Percentiles rank a stretch among this genome's conserved stretches.
phyloP scores from a whole-genome alignment of 164 flowering plant species.

The Chimonanthus praecox region DNA sequence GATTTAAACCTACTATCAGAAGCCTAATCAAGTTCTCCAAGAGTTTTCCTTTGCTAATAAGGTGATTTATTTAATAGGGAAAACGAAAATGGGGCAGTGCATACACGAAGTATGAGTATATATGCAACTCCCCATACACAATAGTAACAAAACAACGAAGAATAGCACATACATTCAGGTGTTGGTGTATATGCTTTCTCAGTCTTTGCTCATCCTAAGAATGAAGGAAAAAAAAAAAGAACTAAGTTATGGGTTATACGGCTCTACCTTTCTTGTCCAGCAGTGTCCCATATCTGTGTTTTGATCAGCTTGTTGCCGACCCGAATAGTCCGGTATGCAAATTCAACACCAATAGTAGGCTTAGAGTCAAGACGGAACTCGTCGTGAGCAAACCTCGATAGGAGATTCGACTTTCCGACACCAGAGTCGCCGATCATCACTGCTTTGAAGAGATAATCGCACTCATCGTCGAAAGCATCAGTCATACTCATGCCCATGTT shows the following conservation, averaged over 20 bases:
- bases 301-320: conserved; percentile 23
- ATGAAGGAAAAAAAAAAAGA: no score
- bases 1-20: no score
- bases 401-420: conserved; percentile 64
- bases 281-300: conserved; percentile 22
- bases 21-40: no score
- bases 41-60: no score
- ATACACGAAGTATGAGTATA: neutral
- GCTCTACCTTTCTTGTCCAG: conserved; percentile 16
- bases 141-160: no score
- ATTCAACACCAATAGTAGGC: conserved; percentile 78
- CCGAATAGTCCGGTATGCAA: conserved; percentile 51
- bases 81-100: neutral
- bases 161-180: no score
- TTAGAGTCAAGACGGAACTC: conserved; percentile 61
- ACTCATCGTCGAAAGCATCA: conserved; percentile 39
- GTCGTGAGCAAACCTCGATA: conserved; percentile 46
- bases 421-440: conserved; percentile 67
- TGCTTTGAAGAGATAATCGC: conserved; percentile 69
- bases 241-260: neutral
- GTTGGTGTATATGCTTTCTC: no score
- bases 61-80: no score
- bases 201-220: no score
- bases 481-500: neutral
- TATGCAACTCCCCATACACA: neutral